These are phyloP conservation scores for Ettlia oleoabundans DNA, from an alignment of 139 green algal genomes.

Conservation along the genomic window DNA sequence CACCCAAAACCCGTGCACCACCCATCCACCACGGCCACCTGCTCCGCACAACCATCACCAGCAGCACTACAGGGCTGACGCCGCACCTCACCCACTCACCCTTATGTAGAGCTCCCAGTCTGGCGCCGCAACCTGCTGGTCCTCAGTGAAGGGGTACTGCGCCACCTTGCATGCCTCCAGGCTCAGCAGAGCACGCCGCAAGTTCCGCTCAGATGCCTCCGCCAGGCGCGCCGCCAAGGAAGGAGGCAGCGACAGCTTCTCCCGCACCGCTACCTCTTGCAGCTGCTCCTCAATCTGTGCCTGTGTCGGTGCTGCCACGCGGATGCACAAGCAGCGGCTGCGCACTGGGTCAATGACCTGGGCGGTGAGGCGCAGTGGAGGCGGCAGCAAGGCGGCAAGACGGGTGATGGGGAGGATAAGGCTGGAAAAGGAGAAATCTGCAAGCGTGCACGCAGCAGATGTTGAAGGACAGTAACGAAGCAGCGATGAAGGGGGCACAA, in stretches of 20 bases:
- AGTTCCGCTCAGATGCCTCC: slow-evolving; percentile 72
- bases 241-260: slow-evolving; percentile 77
- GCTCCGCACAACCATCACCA: too few species aligned
- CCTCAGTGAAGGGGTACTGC: slow-evolving; percentile 69
- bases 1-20: too few species aligned
- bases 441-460: too few species aligned
- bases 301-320: slow-evolving; percentile 80
- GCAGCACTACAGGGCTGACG: neutral
- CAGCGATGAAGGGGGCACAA: too few species aligned
- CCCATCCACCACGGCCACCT: too few species aligned
- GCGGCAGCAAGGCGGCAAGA: too few species aligned
- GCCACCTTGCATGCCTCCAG: slow-evolving; percentile 82
- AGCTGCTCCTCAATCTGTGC: slow-evolving; percentile 75
- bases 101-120: slow-evolving; percentile 97
- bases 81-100: slow-evolving; percentile 40
- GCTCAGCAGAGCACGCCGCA: slow-evolving; percentile 90
- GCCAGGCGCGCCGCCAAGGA: slow-evolving; percentile 72
- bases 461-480: too few species aligned
- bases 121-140: slow-evolving; percentile 64
- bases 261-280: slow-evolving; percentile 71
- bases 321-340: slow-evolving; percentile 91
- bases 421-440: too few species aligned
- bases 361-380: neutral
- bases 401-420: too few species aligned
- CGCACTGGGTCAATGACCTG: slow-evolving; percentile 94